Evolutionary conservation across 257 asterid genomes (phyloP).

Genomic region (Galeopsis tetrahit): DNA sequence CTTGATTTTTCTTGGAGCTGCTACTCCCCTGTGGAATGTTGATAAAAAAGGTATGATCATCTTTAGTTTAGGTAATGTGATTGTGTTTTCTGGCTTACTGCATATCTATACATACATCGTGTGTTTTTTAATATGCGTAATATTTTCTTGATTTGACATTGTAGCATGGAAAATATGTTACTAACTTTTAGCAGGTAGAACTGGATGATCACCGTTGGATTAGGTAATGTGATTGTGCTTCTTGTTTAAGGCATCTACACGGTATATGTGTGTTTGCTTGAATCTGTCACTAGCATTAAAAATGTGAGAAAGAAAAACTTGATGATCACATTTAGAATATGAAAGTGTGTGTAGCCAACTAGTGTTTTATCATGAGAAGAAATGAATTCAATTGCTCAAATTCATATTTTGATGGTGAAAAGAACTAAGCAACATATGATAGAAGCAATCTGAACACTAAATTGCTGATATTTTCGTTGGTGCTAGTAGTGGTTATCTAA

Average conservation of each 20-base stretch:
- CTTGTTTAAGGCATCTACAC: background rate
- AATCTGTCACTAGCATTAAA: background rate
- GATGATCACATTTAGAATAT: background rate
- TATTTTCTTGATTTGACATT: background rate
- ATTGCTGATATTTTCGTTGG: background rate
- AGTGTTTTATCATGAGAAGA: background rate
- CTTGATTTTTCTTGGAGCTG: background rate
- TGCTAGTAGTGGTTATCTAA: background rate
- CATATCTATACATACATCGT: background rate
- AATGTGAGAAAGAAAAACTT: background rate
- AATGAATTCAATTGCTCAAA: background rate
- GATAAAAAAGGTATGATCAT: no score
- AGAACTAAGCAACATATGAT: background rate
- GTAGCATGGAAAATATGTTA: background rate
- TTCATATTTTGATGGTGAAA: background rate
- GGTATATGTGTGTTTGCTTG: background rate
- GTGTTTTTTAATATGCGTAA: background rate
- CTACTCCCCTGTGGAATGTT: no score
- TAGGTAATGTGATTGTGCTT: conserved; percentile 1
- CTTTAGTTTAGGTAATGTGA: background rate
- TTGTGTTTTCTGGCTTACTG: background rate
- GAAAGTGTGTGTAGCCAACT: background rate
- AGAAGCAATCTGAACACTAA: background rate
- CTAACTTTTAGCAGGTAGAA: background rate
- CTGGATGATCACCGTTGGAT: background rate